Base-by-base conservation (phyloP, 345 rosid species). In the Psidium guajava region DNA sequence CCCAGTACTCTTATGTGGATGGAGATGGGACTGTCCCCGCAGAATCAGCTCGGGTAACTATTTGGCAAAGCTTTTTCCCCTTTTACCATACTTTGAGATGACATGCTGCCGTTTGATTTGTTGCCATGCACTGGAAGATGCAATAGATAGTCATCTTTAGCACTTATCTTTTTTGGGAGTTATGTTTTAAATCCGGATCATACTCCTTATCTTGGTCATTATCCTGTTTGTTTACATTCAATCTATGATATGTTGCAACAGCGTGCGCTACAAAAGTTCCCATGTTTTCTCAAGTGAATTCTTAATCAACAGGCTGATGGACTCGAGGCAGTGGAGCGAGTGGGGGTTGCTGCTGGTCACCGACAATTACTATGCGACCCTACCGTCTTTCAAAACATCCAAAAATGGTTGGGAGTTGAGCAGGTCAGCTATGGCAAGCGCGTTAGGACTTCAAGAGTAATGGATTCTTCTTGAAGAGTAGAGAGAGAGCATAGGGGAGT, bases 1-100 rank as follows among this genome's bases (percentile, higher is more conserved):
- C 98, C 52, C 88, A 91, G 85, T 95, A 96, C 84, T 90, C 94
- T 42, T 96, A 88, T 51, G 97, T 94, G 36, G 98, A 96, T 88
- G 99, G 99, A 86, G 98, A 96, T 90, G 99, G 98, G 87, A 96
- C 99, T 7, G 99, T 96, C 83, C 99, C 98, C 24, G 86, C 95
- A 40, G 99, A 96, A 88, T 95, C 99, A 84, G 98, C 97, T 11
- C 90, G 87, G 91, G 99, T 96, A 77, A 82, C 77, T 0, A 47
- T 86, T 24, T 40, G 77, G 47, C 77, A 18, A 36, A 69, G 47
- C 77, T 36, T 18, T 54, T 54, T 21, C 0, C 20, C 77, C 42
- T 69, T 69, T 69, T 69, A 32, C 77, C 11, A 20, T 69, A 18
- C 47, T 32, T 42, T 69, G 77, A 36, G 77, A 69, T 32, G 77